phyloP scores from a whole-genome alignment of 2,329 filamentous ascomycete species.

The Furcasterigmium furcatum region DNA sequence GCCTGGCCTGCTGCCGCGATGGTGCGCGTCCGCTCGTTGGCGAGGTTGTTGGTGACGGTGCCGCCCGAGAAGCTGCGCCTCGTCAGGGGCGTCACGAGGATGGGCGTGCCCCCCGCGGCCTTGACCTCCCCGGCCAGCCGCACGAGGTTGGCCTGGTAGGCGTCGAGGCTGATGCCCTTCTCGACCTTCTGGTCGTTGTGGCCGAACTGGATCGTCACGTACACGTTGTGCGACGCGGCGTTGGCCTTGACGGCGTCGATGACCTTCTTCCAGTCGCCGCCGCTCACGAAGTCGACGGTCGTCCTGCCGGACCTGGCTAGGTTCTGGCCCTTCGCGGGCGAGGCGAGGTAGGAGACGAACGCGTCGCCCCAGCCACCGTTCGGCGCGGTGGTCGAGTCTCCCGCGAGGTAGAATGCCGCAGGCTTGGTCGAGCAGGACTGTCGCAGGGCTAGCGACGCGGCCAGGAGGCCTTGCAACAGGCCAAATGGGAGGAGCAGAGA shows the following conservation, averaged over 20 bases:
- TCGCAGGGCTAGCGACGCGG: too few species aligned
- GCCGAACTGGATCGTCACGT: slow-evolving; percentile 53
- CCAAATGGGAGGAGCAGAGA: too few species aligned
- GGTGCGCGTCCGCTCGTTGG: slow-evolving; percentile 37
- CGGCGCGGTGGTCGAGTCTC: slow-evolving; percentile 46
- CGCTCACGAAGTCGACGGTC: slow-evolving; percentile 44
- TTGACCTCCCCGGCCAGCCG: slow-evolving; percentile 27
- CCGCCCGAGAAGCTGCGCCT: slow-evolving; percentile 35
- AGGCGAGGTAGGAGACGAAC: slow-evolving; percentile 41
- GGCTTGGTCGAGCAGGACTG: slow-evolving; percentile 21
- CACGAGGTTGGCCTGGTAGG: slow-evolving; percentile 43
- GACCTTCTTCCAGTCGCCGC: slow-evolving; percentile 44
- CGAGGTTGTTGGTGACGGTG: slow-evolving; percentile 38
- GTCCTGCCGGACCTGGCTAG: slow-evolving; percentile 48
- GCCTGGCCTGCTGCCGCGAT: slow-evolving; percentile 37
- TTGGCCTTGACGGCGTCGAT: slow-evolving; percentile 30
- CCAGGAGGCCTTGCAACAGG: too few species aligned
- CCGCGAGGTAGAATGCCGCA: slow-evolving; percentile 44
- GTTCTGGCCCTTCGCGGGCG: slow-evolving; percentile 41
- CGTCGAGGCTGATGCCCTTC: slow-evolving; percentile 33
- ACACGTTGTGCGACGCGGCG: slow-evolving; percentile 31
- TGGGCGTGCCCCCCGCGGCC: slow-evolving; percentile 25
- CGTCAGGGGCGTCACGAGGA: slow-evolving; percentile 50
- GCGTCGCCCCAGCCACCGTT: slow-evolving; percentile 54
- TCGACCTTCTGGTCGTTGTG: slow-evolving; percentile 52